These are phyloP conservation scores for Populus hybrid DNA, from an alignment of 441 rosid species.

Conservation along the genomic window DNA sequence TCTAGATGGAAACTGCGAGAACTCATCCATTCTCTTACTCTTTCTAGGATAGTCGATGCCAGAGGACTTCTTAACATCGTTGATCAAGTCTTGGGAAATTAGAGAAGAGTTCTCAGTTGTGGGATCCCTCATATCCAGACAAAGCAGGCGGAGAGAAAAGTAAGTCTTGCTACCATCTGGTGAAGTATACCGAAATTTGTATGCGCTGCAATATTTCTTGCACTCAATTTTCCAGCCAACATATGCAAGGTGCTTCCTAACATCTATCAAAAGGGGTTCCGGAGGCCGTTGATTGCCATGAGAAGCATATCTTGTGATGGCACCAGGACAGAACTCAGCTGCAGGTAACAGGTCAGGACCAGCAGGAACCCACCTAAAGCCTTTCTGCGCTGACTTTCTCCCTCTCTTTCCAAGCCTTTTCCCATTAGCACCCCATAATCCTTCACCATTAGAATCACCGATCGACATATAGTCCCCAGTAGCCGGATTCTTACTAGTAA, in stretches of 20 bases:
- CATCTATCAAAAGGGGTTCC: neutral
- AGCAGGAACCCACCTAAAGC: conserved; percentile 9
- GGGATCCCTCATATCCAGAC: conserved; percentile 13
- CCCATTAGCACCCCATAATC: neutral
- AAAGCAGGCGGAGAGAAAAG: conserved; percentile 30
- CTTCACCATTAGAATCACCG: neutral
- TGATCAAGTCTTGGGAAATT: neutral
- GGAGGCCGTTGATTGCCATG: neutral
- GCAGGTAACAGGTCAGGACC: neutral
- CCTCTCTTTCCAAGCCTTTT: neutral
- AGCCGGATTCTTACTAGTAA: neutral
- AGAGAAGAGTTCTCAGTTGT: neutral
- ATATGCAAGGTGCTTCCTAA: conserved; percentile 23
- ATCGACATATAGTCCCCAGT: neutral
- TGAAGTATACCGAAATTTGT: conserved; percentile 26
- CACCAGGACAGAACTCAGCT: conserved; percentile 5
- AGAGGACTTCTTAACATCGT: neutral
- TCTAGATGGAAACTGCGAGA: neutral
- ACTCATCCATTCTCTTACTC: conserved; percentile 10
- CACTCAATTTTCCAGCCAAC: conserved; percentile 33
- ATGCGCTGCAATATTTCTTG: neutral
- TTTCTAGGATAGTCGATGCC: neutral
- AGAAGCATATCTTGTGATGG: neutral
- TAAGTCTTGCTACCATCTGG: conserved; percentile 19
- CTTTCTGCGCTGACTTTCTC: too few relatives aligned